phyloP scores from a whole-genome alignment of 257 asterid genomes.

The Thymus quinquecostatus region DNA sequence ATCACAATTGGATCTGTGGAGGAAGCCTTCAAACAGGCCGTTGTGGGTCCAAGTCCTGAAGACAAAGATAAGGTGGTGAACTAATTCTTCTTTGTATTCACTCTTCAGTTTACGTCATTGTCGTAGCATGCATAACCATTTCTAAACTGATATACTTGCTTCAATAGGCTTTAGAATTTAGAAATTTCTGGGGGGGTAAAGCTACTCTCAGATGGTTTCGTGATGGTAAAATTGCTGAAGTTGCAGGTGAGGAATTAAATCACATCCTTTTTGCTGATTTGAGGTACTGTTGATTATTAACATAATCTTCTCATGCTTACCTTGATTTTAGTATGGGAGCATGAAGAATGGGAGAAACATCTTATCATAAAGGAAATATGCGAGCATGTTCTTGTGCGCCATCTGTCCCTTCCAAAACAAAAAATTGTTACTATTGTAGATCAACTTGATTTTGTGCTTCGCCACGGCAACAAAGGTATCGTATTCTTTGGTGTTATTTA shows the following conservation, averaged over 20 bases:
- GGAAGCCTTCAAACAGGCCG: slow-evolving; percentile 76
- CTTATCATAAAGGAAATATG: slow-evolving; percentile 76
- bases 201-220: slow-evolving; percentile 86
- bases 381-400: slow-evolving; percentile 76
- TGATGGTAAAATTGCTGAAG: slow-evolving; percentile 94
- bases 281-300: slow-evolving; percentile 21
- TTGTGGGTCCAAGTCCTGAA: slow-evolving; percentile 96
- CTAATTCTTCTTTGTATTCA: slow-evolving; percentile 11
- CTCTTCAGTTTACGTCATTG: not conserved
- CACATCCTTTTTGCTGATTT: slow-evolving; percentile 31
- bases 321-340: slow-evolving; percentile 77
- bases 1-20: slow-evolving; percentile 65
- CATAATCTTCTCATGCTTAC: slow-evolving; percentile 18
- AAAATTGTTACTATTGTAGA: slow-evolving; percentile 64
- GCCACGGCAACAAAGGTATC: slow-evolving; percentile 66
- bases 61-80: slow-evolving; percentile 79
- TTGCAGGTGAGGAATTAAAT: slow-evolving; percentile 67
- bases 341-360: slow-evolving; percentile 79
- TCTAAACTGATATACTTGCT: slow-evolving; percentile 9
- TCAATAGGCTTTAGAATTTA: slow-evolving; percentile 82
- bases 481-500: slow-evolving; percentile 19
- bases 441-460: slow-evolving; percentile 92
- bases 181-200: slow-evolving; percentile 97
- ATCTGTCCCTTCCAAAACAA: slow-evolving; percentile 76
- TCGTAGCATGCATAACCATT: not conserved